Base-by-base conservation (phyloP, 2,329 filamentous ascomycete genomes). In the Domatiomyces catenatus region DNA sequence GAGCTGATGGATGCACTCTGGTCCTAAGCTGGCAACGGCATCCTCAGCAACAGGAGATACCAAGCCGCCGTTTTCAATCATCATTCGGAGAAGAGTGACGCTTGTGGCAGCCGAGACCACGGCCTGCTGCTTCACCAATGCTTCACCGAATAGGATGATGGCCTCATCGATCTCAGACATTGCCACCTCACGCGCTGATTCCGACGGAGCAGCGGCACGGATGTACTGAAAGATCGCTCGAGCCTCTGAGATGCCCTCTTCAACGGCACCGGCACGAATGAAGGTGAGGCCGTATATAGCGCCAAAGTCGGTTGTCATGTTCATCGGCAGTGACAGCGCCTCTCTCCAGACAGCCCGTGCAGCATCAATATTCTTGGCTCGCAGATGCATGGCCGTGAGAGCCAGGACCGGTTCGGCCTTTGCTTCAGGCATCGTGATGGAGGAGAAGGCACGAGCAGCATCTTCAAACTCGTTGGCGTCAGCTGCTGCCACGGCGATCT, bases 221-320 rank as follows among this genome's bases (percentile, higher is more conserved):
- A 95, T 87, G 54, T 84, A 81, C 62, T 82, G 74, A 66, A 95
- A 94, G 86, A 94, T 93, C 62, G 81, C 73, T 59, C 92, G 85
- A 8, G 85, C 82, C 63, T 92, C 80, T 10, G 75, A 72, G 52
- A 96, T 69, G 47, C 84, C 92, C 62, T 90, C 86, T n/a, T 83
- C 80, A 47, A 89, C 77, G 61, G 88, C 82, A 43, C 88, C 87
- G 55, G 85, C 86, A 49, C 86, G 84, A 63, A 96, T 84, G 66
- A 96, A 74, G 46, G 88, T 86, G 51, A 94, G 80, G 12, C 85
- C 80, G 62, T 90, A 94, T 87, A 95, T 94, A 51, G 86, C 79
- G 10, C 87, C 84, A 66, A 93, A 83, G 28, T 80, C 72, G 49
- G 75, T 65, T 10, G 39, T 57, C 24, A 55, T 50, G 42, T 47